Evolutionary conservation across 352 stramenopile species (phyloP).

Genomic region (Phytophthora melonis): DNA sequence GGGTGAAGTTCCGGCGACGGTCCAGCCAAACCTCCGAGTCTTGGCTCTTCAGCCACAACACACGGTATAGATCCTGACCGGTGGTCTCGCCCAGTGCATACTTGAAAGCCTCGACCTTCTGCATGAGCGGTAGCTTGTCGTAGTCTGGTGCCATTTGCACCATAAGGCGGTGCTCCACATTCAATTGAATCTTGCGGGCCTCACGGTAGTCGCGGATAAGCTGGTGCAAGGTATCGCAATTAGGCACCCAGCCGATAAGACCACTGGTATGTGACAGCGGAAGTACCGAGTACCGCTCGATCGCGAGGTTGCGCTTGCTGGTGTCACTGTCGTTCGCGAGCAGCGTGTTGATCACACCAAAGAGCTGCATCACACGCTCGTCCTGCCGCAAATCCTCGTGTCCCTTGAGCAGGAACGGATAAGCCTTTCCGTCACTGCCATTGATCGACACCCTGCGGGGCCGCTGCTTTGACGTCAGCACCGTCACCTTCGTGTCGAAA

Average conservation of each 20-base stretch:
- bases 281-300: constrained; percentile 98
- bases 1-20: constrained; percentile 97
- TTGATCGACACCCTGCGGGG: constrained; percentile 98
- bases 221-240: constrained; percentile 99
- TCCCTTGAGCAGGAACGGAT: constrained; percentile 99
- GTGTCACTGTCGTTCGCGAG: constrained; percentile 98
- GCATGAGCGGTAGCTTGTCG: constrained; percentile 98
- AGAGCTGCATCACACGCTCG: constrained; percentile 99
- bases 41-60: constrained; percentile 99
- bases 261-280: constrained; percentile 99
- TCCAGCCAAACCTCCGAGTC: constrained; percentile 99
- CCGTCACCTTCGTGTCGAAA: constrained; percentile 96
- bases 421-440: constrained; percentile 98
- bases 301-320: constrained; percentile 98
- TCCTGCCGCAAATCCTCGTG: constrained; percentile 99
- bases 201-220: constrained; percentile 98
- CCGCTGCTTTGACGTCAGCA: constrained; percentile 99
- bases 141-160: constrained; percentile 98
- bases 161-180: constrained; percentile 98
- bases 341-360: constrained; percentile 99
- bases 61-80: constrained; percentile 98
- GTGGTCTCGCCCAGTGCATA: constrained; percentile 93
- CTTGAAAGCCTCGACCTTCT: constrained; percentile 99
- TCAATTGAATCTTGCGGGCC: constrained; percentile 93
- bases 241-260: constrained; percentile 99